Evolutionary conservation across 1,139 yeast species (phyloP), one percentile per base, ranked within the genome.

Genomic region (Geotrichum fermentans): DNA sequence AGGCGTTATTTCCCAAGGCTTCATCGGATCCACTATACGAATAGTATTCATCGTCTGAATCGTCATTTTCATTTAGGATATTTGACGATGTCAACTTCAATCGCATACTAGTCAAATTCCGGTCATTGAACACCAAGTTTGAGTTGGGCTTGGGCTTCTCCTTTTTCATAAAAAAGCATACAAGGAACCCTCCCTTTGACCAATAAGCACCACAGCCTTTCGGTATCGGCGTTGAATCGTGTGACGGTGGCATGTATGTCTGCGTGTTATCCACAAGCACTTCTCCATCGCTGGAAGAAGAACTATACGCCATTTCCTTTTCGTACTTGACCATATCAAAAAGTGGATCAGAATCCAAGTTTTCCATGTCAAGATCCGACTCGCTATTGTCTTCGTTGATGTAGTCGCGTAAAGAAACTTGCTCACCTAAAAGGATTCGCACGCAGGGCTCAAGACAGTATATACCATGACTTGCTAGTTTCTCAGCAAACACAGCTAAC

Each of bases 181-280:
- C 83, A 49, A 89, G 70, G 54, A 79, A 79, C 0, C 97, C 97
- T 2, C 79, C 76, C 14, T 79, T 76, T 0, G 94, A 75, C 96
- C 97, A 89, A 0, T 79, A 72, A 0, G 95, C 96, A 8, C 97
- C 96, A 70, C 96, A 89, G 2, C 92, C 95, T 61, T 86, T 88
- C 0, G 97, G 96, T 2, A 89, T 74, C 0, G 97, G 97, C 0
- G 96, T 87, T 34, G 43, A 40, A 18, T 40, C 35, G 14, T 10
- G 10, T 17, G 43, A 16, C 11, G 43, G 36, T 8, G 35, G 36
- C 17, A 18, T 24, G 7, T 5, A 18, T 26, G 13, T 14, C 3
- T 28, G 34, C 53, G 24, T n/a, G 4, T 24, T 26, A 14, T 33
- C 38, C 13, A 54, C 49, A 26, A 56, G 56, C 16, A 60, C 58